Evolutionary conservation across 192 early-diverging fungal species (phyloP).

Genomic region (Podochytrium sp.): DNA sequence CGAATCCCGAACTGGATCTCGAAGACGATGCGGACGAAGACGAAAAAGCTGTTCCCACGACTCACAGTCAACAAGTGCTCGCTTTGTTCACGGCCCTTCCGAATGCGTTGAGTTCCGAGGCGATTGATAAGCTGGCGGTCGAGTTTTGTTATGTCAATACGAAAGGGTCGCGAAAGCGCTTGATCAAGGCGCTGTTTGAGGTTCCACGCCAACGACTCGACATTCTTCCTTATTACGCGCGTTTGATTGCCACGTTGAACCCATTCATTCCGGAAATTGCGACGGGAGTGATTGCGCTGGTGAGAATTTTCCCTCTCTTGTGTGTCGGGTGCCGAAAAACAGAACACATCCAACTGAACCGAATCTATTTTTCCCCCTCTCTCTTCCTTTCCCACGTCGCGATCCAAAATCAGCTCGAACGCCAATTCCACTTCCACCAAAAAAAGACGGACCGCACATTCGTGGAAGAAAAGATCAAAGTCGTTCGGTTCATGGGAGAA

Average conservation of each 20-base stretch:
- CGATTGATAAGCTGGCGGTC: slow-evolving; percentile 87
- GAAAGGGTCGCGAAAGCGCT: slow-evolving; percentile 72
- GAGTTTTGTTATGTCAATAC: slow-evolving; percentile 93
- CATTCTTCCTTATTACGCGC: slow-evolving; percentile 87
- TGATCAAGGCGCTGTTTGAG: slow-evolving; percentile 75
- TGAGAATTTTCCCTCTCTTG: slow-evolving; percentile 31
- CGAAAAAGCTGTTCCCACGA: slow-evolving; percentile 46
- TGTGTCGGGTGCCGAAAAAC: neutral
- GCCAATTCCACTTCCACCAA: slow-evolving; percentile 72
- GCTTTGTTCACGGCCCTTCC: slow-evolving; percentile 76
- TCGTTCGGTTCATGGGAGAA: slow-evolving; percentile 81
- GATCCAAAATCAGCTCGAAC: slow-evolving; percentile 73
- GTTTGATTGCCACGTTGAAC: slow-evolving; percentile 85
- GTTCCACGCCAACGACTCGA: slow-evolving; percentile 84
- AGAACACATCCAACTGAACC: neutral
- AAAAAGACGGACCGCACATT: slow-evolving; percentile 72
- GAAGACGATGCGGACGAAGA: slow-evolving; percentile 36
- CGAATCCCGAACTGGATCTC: slow-evolving; percentile 26
- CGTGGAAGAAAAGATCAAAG: slow-evolving; percentile 77
- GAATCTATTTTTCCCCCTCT: too few species aligned
- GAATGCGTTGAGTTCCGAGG: slow-evolving; percentile 75
- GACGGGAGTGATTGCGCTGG: slow-evolving; percentile 66
- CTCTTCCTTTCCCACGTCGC: too few species aligned
- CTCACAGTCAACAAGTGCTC: slow-evolving; percentile 48
- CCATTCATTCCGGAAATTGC: slow-evolving; percentile 89